phyloP scores from a whole-genome alignment of 2,329 filamentous ascomycete species.

The Phyllosticta citriasiana region DNA sequence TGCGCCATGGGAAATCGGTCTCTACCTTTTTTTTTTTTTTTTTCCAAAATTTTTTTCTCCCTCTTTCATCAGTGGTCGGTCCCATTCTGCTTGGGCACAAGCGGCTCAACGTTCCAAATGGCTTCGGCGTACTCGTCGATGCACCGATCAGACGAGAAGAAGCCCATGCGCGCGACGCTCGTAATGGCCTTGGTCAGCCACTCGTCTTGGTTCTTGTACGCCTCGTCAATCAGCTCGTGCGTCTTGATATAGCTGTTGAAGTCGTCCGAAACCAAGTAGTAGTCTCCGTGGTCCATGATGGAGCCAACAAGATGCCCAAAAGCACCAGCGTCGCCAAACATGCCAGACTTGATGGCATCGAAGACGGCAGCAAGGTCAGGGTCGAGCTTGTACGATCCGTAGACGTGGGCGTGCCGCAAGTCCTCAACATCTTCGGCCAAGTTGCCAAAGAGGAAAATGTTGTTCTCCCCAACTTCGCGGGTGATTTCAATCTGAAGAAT shows the following conservation, averaged over 20 bases:
- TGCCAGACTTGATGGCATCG: slow-evolving; percentile 65
- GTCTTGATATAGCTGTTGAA: slow-evolving; percentile 93
- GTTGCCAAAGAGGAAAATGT: slow-evolving; percentile 98
- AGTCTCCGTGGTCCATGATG: slow-evolving; percentile 88
- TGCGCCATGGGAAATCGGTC: background rate
- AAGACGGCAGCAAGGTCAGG: slow-evolving; percentile 72
- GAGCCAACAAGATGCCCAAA: slow-evolving; percentile 78
- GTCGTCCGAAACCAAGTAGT: slow-evolving; percentile 95
- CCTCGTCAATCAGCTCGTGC: slow-evolving; percentile 80
- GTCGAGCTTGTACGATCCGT: slow-evolving; percentile 70
- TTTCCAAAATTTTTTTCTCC: background rate
- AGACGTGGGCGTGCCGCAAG: slow-evolving; percentile 80
- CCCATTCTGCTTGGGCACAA: slow-evolving; percentile 37
- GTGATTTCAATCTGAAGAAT: slow-evolving; percentile 76
- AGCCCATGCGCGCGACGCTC: slow-evolving; percentile 87
- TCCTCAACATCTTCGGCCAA: slow-evolving; percentile 95
- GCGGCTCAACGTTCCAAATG: slow-evolving; percentile 93
- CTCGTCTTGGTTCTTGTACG: slow-evolving; percentile 82
- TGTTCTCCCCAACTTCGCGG: slow-evolving; percentile 88
- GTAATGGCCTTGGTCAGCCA: slow-evolving; percentile 88
- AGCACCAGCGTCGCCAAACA: slow-evolving; percentile 67
- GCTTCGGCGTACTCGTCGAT: slow-evolving; percentile 95
- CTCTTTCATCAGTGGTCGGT: background rate
- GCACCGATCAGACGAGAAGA: slow-evolving; percentile 90
- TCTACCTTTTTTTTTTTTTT: background rate